Percentiles rank a stretch among this genome's conserved stretches.
Conservation (phyloP, 148 eudicot genomes). For the Limonium bicolor region DNA sequence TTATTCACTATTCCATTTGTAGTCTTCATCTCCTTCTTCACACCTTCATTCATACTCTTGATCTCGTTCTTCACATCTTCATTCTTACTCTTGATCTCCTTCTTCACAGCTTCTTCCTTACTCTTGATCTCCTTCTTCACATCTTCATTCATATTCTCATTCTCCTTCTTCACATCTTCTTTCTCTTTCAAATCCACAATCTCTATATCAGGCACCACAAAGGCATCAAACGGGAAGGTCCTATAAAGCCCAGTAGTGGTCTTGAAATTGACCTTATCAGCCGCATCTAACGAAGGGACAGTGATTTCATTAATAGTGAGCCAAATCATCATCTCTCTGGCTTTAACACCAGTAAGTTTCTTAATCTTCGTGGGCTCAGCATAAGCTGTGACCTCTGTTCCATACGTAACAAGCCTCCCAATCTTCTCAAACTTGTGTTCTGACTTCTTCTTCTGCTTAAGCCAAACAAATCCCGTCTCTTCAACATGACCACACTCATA, state of each 20-base stretch:
- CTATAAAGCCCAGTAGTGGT: slow-evolving; percentile 23
- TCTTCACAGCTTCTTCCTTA: no score
- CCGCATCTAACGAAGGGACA: slow-evolving; percentile 13
- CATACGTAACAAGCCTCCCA: slow-evolving; percentile 31
- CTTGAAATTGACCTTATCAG: slow-evolving; percentile 29
- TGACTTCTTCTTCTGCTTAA: slow-evolving; percentile 46
- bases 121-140: slow-evolving; percentile 12
- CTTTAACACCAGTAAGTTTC: slow-evolving; percentile 58
- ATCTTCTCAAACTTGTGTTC: slow-evolving; percentile 60
- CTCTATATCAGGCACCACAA: slow-evolving; percentile 11
- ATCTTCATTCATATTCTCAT: no score
- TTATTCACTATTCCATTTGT: no score
- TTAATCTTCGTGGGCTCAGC: slow-evolving; percentile 43
- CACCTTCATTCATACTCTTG: no score
- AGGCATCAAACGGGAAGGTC: slow-evolving; percentile 35
- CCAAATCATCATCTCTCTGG: slow-evolving; percentile 56
- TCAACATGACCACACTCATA: slow-evolving; percentile 36
- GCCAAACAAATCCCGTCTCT: slow-evolving; percentile 60
- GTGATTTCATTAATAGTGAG: slow-evolving; percentile 29
- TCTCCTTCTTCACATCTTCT: not conserved
- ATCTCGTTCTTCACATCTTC: no score
- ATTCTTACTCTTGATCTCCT: no score
- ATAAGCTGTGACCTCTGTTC: slow-evolving; percentile 42
- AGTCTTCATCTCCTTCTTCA: slow-evolving; percentile 11
- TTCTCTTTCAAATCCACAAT: slow-evolving; percentile 7